Percentiles rank a stretch among this genome's conserved stretches.
Evolutionary conservation across 371 early-diverging fungal species (phyloP).

Genomic region (Paraphysoderma sedebokerense): DNA sequence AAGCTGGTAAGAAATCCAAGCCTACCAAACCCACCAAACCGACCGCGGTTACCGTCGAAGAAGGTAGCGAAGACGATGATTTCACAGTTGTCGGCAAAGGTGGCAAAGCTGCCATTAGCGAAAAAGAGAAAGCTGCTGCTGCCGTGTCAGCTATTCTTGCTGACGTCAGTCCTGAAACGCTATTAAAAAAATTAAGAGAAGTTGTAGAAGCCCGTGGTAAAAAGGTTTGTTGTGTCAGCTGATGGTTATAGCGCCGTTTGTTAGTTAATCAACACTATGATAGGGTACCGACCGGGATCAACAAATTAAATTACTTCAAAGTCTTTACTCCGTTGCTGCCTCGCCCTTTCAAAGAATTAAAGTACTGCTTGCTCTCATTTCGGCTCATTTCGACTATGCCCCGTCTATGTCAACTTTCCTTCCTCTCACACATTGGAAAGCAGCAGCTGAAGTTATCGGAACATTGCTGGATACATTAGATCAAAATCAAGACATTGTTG

Average conservation of each 20-base stretch:
- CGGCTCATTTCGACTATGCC: slow-evolving; percentile 77
- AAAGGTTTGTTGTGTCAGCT: slow-evolving; percentile 35
- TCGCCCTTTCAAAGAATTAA: slow-evolving; percentile 67
- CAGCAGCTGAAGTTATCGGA: slow-evolving; percentile 49
- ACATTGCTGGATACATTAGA: slow-evolving; percentile 55
- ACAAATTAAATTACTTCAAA: slow-evolving; percentile 48
- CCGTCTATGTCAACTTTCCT: slow-evolving; percentile 45
- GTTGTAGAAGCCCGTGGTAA: slow-evolving; percentile 78
- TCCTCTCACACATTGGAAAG: slow-evolving; percentile 63
- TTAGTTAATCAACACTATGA: background rate
- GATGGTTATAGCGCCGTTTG: background rate
- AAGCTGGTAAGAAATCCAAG: background rate
- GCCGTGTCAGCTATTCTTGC: slow-evolving; percentile 12
- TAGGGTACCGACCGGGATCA: slow-evolving; percentile 75
- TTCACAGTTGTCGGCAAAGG: slow-evolving; percentile 76
- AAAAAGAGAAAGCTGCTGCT: slow-evolving; percentile 2
- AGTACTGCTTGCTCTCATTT: slow-evolving; percentile 70
- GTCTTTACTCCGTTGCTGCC: slow-evolving; percentile 40
- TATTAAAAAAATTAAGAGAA: slow-evolving; percentile 65
- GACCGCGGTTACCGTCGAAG: slow-evolving; percentile 2
- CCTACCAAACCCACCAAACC: background rate
- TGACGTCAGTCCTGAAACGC: slow-evolving; percentile 43
- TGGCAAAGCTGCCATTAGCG: slow-evolving; percentile 31
- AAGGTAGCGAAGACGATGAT: slow-evolving; percentile 37
- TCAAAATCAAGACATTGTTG: slow-evolving; percentile 30